Percentiles rank a stretch among this genome's conserved stretches.
Evolutionary conservation across 129 eudicot species (phyloP).

Genomic region (Helichrysum umbraculigerum): DNA sequence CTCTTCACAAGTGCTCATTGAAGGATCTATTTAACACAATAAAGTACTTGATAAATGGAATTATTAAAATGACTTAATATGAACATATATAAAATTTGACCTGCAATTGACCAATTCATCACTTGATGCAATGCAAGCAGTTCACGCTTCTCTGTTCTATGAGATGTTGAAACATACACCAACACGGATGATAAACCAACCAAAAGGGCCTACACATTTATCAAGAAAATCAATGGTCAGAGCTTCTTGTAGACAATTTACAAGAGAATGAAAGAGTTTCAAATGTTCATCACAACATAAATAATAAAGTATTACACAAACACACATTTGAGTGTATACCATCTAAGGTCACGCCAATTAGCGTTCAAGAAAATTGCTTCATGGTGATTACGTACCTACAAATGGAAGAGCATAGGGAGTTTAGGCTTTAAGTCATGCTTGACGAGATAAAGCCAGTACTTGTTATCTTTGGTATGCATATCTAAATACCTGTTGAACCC

Average conservation of each 20-base stretch:
- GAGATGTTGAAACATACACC: slow-evolving; percentile 86
- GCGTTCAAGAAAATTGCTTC: neutral
- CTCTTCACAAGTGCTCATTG: neutral
- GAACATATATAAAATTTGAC: slow-evolving; percentile 21
- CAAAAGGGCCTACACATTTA: slow-evolving; percentile 56
- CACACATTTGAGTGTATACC: neutral
- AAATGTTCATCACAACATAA: slow-evolving; percentile 1
- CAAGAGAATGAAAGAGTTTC: neutral
- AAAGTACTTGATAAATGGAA: neutral
- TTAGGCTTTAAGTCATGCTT: slow-evolving; percentile 49
- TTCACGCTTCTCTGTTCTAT: slow-evolving; percentile 86
- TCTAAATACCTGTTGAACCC: slow-evolving; percentile 61
- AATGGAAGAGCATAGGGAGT: slow-evolving; percentile 60
- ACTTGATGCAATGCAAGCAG: slow-evolving; percentile 77
- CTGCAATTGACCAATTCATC: slow-evolving; percentile 91
- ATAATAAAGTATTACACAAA: neutral
- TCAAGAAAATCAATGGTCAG: slow-evolving; percentile 10
- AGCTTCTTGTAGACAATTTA: slow-evolving; percentile 8
- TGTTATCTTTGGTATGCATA: slow-evolving; percentile 45
- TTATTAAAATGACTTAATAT: neutral
- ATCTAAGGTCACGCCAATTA: neutral
- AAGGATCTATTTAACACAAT: neutral
- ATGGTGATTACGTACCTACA: slow-evolving; percentile 56
- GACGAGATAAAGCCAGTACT: slow-evolving; percentile 55
- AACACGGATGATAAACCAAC: slow-evolving; percentile 73